Evolutionary conservation across 2,329 filamentous ascomycete species (phyloP), one percentile per base, ranked within the genome.

Genomic region (Metarhizium brunneum): DNA sequence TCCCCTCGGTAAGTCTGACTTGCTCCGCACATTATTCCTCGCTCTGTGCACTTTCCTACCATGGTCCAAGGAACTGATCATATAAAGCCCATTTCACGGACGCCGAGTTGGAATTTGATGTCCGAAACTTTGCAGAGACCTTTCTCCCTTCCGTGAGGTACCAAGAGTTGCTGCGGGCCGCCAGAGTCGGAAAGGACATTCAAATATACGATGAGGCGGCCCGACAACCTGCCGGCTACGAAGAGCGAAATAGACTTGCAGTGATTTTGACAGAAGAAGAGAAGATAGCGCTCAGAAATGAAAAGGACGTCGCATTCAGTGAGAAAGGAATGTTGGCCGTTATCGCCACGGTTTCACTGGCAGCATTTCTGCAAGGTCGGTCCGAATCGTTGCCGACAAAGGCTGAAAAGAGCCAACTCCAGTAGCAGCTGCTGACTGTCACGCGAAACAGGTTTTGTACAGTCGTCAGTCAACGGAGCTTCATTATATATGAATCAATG

Each of bases 401-500:
- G 32, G 32, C 32, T 35, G 32, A 35, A 35, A 35, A 35, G 32
- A 11, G 32, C 32, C 32, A 8, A 11, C 32, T 35, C 10, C 10
- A 11, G 10, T 11, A 25, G 32, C 6, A 35, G 32, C 32, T 6
- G 32, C 32, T 35, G 1, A 35, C 32, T 35, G 32, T 11, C 10
- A 42, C 14, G 16, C n/a, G 20, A 18, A n/a, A 35, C 29, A 64
- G 72, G 73, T 4, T 73, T 73, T 43, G 73, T 76, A 2, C 74
- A 76, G 56, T 72, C 71, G 0, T 75, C 72, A 5, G 69, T 76
- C 57, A 75, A 75, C 56, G 70, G 71, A 11, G 71, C 73, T 1
- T 70, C 70, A 0, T 55, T 74, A 0, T 75, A 63, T 43, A 55
- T 53, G n/a, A 43, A 47, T 1, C 45, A 61, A 36, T 65, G 62